Conservation (phyloP, 768 basidiomycete species). For the Serpula lacrymans region DNA sequence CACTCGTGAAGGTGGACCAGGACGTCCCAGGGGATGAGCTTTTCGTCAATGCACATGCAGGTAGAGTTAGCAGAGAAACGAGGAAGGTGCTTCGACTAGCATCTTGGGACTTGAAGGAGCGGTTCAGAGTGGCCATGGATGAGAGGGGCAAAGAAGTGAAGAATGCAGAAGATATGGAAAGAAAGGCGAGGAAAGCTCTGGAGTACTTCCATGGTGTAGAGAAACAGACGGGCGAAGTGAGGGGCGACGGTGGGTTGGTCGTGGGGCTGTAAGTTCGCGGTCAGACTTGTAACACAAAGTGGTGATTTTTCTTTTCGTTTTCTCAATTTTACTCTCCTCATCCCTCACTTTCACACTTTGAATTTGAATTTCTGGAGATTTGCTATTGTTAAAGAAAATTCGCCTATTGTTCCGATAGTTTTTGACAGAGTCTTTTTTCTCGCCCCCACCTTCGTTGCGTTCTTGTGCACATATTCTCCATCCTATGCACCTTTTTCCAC, state of each 20-base stretch:
- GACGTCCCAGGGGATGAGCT: slow-evolving; percentile 47
- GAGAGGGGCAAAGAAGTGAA: slow-evolving; percentile 74
- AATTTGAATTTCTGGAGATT: slow-evolving; percentile 2
- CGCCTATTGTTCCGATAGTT: too few relatives aligned
- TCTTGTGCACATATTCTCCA: background rate
- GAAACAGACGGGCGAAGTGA: slow-evolving; percentile 41
- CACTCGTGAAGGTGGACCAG: slow-evolving; percentile 48
- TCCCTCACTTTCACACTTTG: slow-evolving; percentile 1
- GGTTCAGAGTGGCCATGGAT: slow-evolving; percentile 80
- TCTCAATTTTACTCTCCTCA: background rate
- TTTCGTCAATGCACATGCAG: slow-evolving; percentile 66
- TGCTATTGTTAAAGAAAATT: too few relatives aligned
- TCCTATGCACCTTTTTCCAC: background rate
- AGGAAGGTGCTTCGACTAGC: slow-evolving; percentile 90
- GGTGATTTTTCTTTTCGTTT: background rate
- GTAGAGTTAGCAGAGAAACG: slow-evolving; percentile 77
- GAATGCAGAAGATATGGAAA: slow-evolving; percentile 72
- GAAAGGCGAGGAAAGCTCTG: slow-evolving; percentile 63
- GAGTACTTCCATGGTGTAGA: slow-evolving; percentile 61
- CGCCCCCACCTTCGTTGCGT: background rate
- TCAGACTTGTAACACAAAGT: slow-evolving; percentile 3
- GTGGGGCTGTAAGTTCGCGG: slow-evolving; percentile 6
- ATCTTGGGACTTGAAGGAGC: slow-evolving; percentile 84
- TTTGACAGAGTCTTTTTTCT: too few relatives aligned
- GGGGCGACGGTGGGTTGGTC: slow-evolving; percentile 22